Evolutionary conservation across 2,329 filamentous ascomycete genomes (phyloP).

Genomic region (Tolypocladium ophioglossoides): DNA sequence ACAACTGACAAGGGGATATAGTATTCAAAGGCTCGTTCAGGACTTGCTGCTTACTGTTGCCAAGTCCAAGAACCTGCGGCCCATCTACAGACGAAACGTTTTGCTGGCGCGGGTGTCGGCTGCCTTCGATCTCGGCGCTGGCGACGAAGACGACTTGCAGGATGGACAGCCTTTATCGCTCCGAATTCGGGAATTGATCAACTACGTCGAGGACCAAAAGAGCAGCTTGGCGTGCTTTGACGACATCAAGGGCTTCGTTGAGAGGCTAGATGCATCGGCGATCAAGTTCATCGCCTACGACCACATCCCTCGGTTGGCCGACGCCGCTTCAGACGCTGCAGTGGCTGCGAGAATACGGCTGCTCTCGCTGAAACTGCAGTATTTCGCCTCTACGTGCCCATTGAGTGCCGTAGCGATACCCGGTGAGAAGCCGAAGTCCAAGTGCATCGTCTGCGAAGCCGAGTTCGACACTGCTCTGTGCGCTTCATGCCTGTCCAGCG

Average conservation of each 20-base stretch:
- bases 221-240: slow-evolving; percentile 31
- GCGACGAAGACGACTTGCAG: slow-evolving; percentile 17
- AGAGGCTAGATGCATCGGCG: slow-evolving; percentile 29
- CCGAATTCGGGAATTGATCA: slow-evolving; percentile 22
- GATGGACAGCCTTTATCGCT: slow-evolving; percentile 17
- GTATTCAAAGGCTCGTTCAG: slow-evolving; percentile 15
- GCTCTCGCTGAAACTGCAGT: slow-evolving; percentile 31
- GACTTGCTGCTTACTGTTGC: slow-evolving; percentile 18
- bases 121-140: slow-evolving; percentile 21
- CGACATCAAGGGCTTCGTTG: slow-evolving; percentile 34
- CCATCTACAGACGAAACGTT: slow-evolving; percentile 29
- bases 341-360: slow-evolving; percentile 17
- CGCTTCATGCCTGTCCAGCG: slow-evolving; percentile 10
- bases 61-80: slow-evolving; percentile 17
- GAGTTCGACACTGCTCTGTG: slow-evolving; percentile 10
- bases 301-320: slow-evolving; percentile 21
- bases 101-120: slow-evolving; percentile 26
- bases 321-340: slow-evolving; percentile 13
- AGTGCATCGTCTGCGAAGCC: slow-evolving; percentile 13
- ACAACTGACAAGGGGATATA: slow-evolving; percentile 9
- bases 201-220: slow-evolving; percentile 25
- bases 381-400: slow-evolving; percentile 30
- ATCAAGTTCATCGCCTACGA: slow-evolving; percentile 27
- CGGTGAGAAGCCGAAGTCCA: slow-evolving; percentile 9
- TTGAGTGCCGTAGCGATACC: slow-evolving; percentile 11